Conservation (phyloP, 2,329 filamentous ascomycete species). For the Colletotrichum lentis region DNA sequence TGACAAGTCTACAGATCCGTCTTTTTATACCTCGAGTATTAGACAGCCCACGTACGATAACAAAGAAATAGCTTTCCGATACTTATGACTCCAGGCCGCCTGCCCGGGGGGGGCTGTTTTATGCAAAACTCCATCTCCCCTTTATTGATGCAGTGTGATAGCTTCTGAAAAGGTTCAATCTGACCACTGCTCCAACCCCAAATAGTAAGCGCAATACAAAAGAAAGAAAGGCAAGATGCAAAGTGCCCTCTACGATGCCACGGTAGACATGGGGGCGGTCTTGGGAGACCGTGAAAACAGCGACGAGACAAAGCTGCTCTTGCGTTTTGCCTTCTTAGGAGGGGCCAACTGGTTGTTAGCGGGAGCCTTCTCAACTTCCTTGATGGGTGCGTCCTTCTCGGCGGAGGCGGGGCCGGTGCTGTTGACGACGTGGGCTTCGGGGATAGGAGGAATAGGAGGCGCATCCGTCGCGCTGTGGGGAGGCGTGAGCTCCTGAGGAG, state of each 20-base stretch:
- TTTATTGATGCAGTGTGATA: constrained; percentile 12
- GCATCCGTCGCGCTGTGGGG: constrained; percentile 35
- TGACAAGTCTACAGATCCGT: background rate
- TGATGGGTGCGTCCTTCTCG: constrained; percentile 26
- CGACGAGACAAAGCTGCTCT: constrained; percentile 32
- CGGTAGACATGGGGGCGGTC: constrained; percentile 18
- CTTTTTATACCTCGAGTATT: constrained; percentile 10
- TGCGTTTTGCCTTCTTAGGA: constrained; percentile 30
- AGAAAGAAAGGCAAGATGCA: constrained; percentile 4
- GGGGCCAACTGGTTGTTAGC: constrained; percentile 1
- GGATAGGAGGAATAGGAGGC: constrained; percentile 27
- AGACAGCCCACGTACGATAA: constrained; percentile 11
- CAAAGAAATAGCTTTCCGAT: constrained; percentile 9
- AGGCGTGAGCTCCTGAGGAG: constrained; percentile 29
- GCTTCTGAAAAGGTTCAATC: constrained; percentile 12
- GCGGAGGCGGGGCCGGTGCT: background rate
- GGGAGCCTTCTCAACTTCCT: constrained; percentile 28
- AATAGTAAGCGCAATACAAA: constrained; percentile 20
- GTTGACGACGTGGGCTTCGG: constrained; percentile 16
- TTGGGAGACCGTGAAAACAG: constrained; percentile 29
- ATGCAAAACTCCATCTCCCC: constrained; percentile 29
- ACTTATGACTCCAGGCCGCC: constrained; percentile 10
- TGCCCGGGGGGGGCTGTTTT: constrained; percentile 4
- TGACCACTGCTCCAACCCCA: constrained; percentile 20
- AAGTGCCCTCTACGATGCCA: background rate